Conservation (phyloP, 1,284 basidiomycete species). For the Grifola frondosa region DNA sequence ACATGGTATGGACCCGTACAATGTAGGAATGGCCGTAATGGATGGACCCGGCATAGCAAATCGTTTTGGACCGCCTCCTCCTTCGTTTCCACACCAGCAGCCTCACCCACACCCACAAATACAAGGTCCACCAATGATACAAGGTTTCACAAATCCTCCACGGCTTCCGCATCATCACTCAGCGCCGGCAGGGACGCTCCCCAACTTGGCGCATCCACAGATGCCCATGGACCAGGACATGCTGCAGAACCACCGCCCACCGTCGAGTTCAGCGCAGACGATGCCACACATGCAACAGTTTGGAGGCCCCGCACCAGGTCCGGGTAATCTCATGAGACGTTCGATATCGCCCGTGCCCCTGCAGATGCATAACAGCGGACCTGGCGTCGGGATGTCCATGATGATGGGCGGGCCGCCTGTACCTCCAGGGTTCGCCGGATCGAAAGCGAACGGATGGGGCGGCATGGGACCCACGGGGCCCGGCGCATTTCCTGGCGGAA, state of each 20-base stretch:
- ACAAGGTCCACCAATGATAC: constrained; percentile 18
- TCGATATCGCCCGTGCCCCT: constrained; percentile 32
- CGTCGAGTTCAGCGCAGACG: constrained; percentile 17
- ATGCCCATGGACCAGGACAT: constrained; percentile 29
- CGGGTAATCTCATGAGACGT: constrained; percentile 25
- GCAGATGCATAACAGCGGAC: constrained; percentile 16
- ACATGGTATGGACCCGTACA: constrained; percentile 22
- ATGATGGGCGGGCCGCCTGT: constrained; percentile 17
- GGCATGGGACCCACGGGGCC: constrained; percentile 4
- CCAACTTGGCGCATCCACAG: constrained; percentile 22
- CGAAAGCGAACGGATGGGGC: constrained; percentile 24
- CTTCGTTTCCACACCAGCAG: constrained; percentile 16
- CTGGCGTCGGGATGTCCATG: constrained; percentile 12
- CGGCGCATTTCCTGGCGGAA: constrained; percentile 6
- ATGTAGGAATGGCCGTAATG: constrained; percentile 22
- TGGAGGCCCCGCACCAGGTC: constrained; percentile 16
- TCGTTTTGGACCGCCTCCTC: constrained; percentile 20
- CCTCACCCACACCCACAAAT: constrained; percentile 11
- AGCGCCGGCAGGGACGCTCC: constrained; percentile 22
- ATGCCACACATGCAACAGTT: constrained; percentile 22
- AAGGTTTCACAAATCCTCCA: constrained; percentile 21
- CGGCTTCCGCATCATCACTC: constrained; percentile 30
- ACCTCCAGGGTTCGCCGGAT: constrained; percentile 18
- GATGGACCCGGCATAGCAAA: constrained; percentile 20
- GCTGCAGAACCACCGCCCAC: constrained; percentile 18